These are phyloP conservation scores for Neurospora sp. DNA, from an alignment of 495 filamentous ascomycete genomes.

Conservation along the genomic window DNA sequence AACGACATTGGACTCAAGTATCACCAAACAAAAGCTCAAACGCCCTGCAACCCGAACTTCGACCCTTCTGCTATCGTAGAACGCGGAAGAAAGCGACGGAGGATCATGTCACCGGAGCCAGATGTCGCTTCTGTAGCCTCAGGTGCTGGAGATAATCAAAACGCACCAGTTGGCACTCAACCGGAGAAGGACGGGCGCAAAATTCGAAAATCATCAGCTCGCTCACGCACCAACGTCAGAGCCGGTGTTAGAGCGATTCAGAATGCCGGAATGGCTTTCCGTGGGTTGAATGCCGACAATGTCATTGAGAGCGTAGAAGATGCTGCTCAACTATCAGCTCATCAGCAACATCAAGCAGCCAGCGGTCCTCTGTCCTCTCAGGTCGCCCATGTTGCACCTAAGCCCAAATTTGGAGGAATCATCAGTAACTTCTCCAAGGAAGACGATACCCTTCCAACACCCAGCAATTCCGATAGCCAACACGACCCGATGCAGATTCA, in stretches of 20 bases:
- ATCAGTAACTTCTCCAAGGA: background rate
- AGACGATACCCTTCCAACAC: background rate
- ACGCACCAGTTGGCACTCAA: constrained; percentile 9
- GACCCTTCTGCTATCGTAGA: constrained; percentile 21
- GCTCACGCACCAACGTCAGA: background rate
- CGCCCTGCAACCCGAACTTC: constrained; percentile 40
- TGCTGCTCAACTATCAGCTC: background rate
- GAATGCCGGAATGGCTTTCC: background rate
- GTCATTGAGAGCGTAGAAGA: background rate
- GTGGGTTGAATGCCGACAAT: background rate
- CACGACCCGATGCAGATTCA: background rate
- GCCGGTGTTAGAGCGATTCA: background rate
- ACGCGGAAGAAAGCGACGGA: constrained; percentile 15
- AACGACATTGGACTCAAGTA: constrained; percentile 45
- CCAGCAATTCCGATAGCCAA: background rate
- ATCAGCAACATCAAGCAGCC: background rate
- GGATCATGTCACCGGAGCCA: constrained; percentile 9
- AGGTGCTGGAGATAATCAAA: constrained; percentile 30
- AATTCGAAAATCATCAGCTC: constrained; percentile 2
- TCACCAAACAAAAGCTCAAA: constrained; percentile 37
- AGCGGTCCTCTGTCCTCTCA: background rate
- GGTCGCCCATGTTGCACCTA: background rate
- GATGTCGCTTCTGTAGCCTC: constrained; percentile 18
- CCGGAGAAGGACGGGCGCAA: constrained; percentile 3
- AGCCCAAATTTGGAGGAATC: background rate